phyloP scores from a whole-genome alignment of 2,329 filamentous ascomycete species.

The Phyllachora maydis region DNA sequence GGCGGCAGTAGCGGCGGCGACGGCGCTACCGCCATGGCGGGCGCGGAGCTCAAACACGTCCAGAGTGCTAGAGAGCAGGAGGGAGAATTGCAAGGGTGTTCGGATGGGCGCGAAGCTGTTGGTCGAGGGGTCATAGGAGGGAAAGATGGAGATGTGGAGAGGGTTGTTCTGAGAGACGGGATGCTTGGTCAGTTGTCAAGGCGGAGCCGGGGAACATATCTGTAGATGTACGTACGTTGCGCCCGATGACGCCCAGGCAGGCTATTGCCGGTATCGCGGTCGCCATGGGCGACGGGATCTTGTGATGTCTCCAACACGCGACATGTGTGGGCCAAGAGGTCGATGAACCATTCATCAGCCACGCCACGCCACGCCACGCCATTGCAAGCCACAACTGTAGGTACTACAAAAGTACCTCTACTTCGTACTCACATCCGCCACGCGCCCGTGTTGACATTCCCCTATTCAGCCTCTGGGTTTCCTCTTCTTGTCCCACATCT shows the following conservation, averaged over 20 bases:
- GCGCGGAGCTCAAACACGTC: conserved; percentile 84
- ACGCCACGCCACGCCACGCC: no score
- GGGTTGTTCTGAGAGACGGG: conserved; percentile 59
- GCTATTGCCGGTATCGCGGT: conserved; percentile 60
- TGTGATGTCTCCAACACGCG: no score
- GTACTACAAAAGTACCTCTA: no score
- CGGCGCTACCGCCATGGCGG: conserved; percentile 48
- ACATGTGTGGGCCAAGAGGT: no score
- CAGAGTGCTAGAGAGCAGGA: conserved; percentile 75
- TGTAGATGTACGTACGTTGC: conserved; percentile 51
- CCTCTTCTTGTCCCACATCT: no score
- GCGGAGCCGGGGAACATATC: not conserved
- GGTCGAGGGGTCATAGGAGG: conserved; percentile 40
- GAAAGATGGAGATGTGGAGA: conserved; percentile 80
- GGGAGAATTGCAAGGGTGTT: conserved; percentile 72
- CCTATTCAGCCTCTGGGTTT: no score
- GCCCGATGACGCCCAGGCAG: conserved; percentile 84
- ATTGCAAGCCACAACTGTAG: no score
- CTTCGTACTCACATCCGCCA: no score
- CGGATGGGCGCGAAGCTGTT: conserved; percentile 34
- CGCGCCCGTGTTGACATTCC: no score
- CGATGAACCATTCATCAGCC: no score
- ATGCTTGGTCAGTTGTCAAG: conserved; percentile 2
- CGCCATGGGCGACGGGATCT: no score
- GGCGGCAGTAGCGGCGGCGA: no score